Evolutionary conservation across 768 basidiomycete species (phyloP), one percentile per base, ranked within the genome.

Genomic region (Agrocybe chaxingu): DNA sequence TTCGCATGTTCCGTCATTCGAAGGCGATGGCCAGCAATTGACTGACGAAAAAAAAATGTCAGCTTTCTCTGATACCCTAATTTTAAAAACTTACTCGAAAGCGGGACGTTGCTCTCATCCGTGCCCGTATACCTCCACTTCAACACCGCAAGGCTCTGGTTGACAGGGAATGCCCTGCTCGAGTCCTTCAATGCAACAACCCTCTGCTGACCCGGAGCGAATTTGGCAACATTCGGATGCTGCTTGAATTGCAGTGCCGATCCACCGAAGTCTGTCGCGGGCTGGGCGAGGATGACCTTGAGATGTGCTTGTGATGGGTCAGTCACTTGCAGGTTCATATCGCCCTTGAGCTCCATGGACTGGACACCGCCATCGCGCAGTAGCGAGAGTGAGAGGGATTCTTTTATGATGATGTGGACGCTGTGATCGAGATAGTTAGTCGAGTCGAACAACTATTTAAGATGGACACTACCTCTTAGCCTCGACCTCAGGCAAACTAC

Each of bases 11-110:
- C 93, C 93, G 53, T 92, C 88, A 59, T 91, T 92, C 35, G 89
- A 85, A 5, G 91, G 88, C 9, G 92, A 86, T 9, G 95, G 97
- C 95, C 95, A 98, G 70, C 92, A 95, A 64, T 92, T 99, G 66
- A 99, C 95, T 94, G 33, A 39, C 2, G 56, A 13, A 50, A 30
- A 8, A 32, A n/a, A 29, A 29, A 6, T 13, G 24, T 19, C 11
- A 4, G 33, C 35, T 35, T 39, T 37, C 43, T n/a, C 37, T 41
- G 12, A 16, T 33, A 47, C 8, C 11, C 47, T 33, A 33, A 8
- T 29, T 39, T 3, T 39, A 46, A 24, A 41, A 29, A 72, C 89
- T 69, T 67, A 97, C 95, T 91, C 16, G 90, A 89, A 54, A 99
- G 69, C 3, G 96, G 97, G 4, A 97, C 87, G 54, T 88, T 81